Base-by-base conservation (phyloP, 2,329 filamentous ascomycete species). In the Claviceps arundinis region DNA sequence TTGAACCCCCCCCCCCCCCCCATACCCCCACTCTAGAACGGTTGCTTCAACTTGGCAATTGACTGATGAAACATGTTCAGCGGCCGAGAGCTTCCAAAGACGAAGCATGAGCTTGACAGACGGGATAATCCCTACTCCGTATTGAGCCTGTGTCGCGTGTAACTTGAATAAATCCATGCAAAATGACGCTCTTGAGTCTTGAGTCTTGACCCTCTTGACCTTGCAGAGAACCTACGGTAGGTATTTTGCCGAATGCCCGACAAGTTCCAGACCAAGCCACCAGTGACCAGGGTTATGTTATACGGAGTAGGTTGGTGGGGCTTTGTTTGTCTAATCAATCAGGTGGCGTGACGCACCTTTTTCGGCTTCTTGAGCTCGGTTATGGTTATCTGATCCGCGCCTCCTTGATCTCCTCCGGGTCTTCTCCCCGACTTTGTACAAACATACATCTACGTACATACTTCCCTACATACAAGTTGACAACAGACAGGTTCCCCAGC, bases 361-460 rank as follows among this genome's bases (percentile, higher is more conserved):
- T 11, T n/a, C 24, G 47, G 17, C 16, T 19, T n/a, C 30, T 24
- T 17, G 16, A 37, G n/a, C 44, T 47, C 45, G 44, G 44, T 16
- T 14, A 17, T 46, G 37, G 49, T 54, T 54, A 54, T 54, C 52
- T 51, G 52, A 54, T 54, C 49, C 49, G 52, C 48, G 11, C 22
- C 17, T n/a, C 5, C 22, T 22, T 16, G 49, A 16, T 34, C 17
- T 19, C 2, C 22, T 22, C 16, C 30, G 8, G 2, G 17, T 30
- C 30, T 17, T 19, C 26, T 43, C n/a, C 16, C 24, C 16, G 14
- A n/a, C 42, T 7, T 44, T 14, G 30, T 4, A 11, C 9, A 30
- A 34, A 11, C 30, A 34, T 34, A 30, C 30, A 30, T 30, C 1
- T 19, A 19, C 17, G 2, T 30, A 30, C 26, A 30, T 30, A 30